These are phyloP conservation scores for Wolfiporia cocos DNA, from an alignment of 1,284 basidiomycete species.

Conservation along the genomic window DNA sequence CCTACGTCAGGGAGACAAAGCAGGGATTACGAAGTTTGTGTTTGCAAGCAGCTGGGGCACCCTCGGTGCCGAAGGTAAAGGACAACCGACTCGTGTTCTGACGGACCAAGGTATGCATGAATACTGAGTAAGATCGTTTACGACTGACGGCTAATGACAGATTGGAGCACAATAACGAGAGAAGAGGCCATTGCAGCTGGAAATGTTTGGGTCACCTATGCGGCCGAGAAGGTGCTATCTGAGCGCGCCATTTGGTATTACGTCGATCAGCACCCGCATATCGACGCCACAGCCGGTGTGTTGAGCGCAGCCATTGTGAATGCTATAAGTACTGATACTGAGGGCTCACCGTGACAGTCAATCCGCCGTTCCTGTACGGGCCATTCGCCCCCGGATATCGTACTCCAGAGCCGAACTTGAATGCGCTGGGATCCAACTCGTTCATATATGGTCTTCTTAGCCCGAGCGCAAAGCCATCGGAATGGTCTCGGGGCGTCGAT, in stretches of 20 bases:
- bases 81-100: too few relatives aligned
- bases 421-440: too few relatives aligned
- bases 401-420: slow-evolving; percentile 1
- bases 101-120: too few relatives aligned
- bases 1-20: slow-evolving; percentile 21
- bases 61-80: slow-evolving; percentile 6
- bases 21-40: slow-evolving; percentile 24
- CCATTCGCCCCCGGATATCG: slow-evolving; percentile 7
- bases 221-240: too few relatives aligned
- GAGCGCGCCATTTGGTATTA: too few relatives aligned
- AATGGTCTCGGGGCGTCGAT: too few relatives aligned
- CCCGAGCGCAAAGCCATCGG: too few relatives aligned
- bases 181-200: too few relatives aligned
- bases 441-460: slow-evolving; percentile 10
- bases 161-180: too few relatives aligned
- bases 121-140: slow-evolving; percentile 3
- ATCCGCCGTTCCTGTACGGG: too few relatives aligned
- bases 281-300: slow-evolving; percentile 20
- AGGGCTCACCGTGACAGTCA: slow-evolving; percentile 12
- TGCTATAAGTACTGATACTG: slow-evolving; percentile 7
- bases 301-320: not conserved
- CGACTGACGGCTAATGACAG: slow-evolving; percentile 17
- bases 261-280: slow-evolving; percentile 16
- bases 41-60: slow-evolving; percentile 18
- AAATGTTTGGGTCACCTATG: too few relatives aligned